phyloP scores from a whole-genome alignment of 441 rosid genomes.

The Sinapis alba region DNA sequence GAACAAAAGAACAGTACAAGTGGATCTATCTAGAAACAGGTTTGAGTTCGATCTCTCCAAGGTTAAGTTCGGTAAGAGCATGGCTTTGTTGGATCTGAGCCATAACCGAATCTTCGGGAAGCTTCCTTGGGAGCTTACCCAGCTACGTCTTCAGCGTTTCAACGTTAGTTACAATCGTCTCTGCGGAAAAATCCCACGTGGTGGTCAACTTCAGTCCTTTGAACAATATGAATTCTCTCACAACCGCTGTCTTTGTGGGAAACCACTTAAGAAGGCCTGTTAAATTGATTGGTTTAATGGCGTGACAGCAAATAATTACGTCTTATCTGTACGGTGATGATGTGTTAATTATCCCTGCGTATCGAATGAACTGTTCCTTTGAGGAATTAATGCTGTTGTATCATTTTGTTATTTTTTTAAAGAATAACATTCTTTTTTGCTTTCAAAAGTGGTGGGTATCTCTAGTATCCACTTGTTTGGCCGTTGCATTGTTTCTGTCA shows the following conservation, averaged over 20 bases:
- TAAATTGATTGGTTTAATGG: constrained; percentile 11
- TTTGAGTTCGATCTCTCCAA: constrained; percentile 60
- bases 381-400: background rate
- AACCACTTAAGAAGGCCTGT: constrained; percentile 57
- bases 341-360: background rate
- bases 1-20: constrained; percentile 49
- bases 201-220: constrained; percentile 64
- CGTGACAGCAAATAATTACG: background rate
- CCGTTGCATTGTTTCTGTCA: too few species aligned
- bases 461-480: too few species aligned
- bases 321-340: background rate
- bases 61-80: constrained; percentile 46
- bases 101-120: constrained; percentile 60
- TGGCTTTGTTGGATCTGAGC: constrained; percentile 56
- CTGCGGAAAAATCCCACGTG: constrained; percentile 72
- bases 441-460: too few species aligned
- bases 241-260: constrained; percentile 74
- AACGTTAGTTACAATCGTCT: constrained; percentile 72
- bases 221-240: constrained; percentile 50
- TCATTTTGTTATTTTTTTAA: background rate
- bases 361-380: background rate
- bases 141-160: constrained; percentile 27
- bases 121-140: constrained; percentile 18
- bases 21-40: constrained; percentile 61
- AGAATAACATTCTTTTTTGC: too few species aligned